Base-by-base conservation (phyloP, 129 eudicot genomes). In the Deinandra increscens region DNA sequence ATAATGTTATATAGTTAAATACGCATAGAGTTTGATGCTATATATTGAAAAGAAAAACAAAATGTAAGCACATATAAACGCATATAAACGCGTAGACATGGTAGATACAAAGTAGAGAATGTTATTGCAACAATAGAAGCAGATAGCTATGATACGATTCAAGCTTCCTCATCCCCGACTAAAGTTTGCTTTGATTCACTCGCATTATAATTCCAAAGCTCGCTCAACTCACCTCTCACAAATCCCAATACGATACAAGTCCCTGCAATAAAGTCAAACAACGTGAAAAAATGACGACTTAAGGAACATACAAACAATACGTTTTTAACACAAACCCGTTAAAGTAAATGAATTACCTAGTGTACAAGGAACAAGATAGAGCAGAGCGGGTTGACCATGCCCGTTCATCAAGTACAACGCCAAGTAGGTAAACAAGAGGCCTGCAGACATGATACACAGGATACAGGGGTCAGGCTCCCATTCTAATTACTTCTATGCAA, bases 361-460 rank as follows among this genome's bases (percentile, higher is more conserved):
- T 41, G 98, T 92, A 78, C 90, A 86, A 20, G 98, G 98, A 69
- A 92, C 98, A 19, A 92, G 96, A 75, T 92, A 92, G 59, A 92
- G 85, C 23, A 92, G 85, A 66, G 98, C 98, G 14, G 98, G 98
- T 81, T 92, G 98, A 66, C 98, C 98, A 81, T 85, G 89, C n/a
- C 95, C 96, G 19, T 84, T 42, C 98, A 92, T 92, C 64, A 92
- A 26, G 75, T 92, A 92, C 84, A 92, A 79, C 36, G 81, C 90
- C 64, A 86, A 44, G 83, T 84, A 91, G 9, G 96, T 91, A 22
- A 81, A 42, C 53, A 80, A 39, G 29, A 88, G 81, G 15, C 97
- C 97, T 91, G 86, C 81, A 76, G 39, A 22, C 63, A 19, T 1
- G 8, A 29, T 2, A 20, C n/a, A n/a, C n/a, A n/a, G n/a, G n/a